Evolutionary conservation across 2,329 filamentous ascomycete genomes (phyloP).

Genomic region (Chaetomiaceae sp.): DNA sequence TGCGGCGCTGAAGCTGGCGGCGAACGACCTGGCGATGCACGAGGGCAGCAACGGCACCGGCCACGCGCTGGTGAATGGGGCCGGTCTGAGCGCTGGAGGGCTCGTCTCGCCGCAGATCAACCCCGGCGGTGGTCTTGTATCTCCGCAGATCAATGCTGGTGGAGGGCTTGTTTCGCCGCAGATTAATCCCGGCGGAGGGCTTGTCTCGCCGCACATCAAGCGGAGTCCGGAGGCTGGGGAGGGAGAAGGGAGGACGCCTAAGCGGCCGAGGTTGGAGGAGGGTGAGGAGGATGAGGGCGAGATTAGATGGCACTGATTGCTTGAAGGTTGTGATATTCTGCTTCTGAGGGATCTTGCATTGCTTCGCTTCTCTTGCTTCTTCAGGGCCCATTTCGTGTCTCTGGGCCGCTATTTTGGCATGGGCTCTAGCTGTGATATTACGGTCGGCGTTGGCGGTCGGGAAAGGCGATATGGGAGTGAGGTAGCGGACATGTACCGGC

Average conservation of each 20-base stretch:
- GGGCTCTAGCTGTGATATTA: too few species aligned
- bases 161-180: conserved; percentile 24
- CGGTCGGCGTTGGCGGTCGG: too few species aligned
- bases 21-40: conserved; percentile 28
- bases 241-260: conserved; percentile 21
- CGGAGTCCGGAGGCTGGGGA: conserved; percentile 24
- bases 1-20: conserved; percentile 28
- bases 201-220: too few species aligned
- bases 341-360: not conserved
- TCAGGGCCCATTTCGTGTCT: too few species aligned
- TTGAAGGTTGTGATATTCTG: too few species aligned
- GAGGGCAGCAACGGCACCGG: conserved; percentile 11
- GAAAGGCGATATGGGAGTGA: too few species aligned
- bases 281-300: conserved; percentile 28
- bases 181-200: too few species aligned
- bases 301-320: conserved; percentile 14
- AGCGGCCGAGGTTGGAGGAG: conserved; percentile 16
- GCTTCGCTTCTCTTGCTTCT: not conserved
- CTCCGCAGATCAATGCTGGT: too few species aligned
- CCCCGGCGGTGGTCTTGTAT: too few species aligned
- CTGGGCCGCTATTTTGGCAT: too few species aligned
- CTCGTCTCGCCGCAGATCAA: conserved; percentile 26
- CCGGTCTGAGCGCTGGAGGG: conserved; percentile 19
- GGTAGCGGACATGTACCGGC: too few species aligned
- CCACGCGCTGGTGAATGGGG: conserved; percentile 8